phyloP scores from a whole-genome alignment of 768 basidiomycete genomes.

The Suillus weaverae region DNA sequence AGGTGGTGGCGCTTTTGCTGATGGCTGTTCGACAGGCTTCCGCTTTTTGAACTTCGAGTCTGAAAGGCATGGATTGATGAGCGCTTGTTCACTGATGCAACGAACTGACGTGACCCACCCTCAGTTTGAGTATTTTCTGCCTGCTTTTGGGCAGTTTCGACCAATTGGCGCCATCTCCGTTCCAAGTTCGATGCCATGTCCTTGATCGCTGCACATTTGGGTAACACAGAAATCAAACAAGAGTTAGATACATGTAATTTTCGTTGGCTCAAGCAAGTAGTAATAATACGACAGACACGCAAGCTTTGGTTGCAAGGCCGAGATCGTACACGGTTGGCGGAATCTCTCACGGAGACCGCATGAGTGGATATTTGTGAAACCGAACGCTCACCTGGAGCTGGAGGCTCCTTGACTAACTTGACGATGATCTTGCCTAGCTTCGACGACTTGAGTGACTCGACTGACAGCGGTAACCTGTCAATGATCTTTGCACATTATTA shows the following conservation, averaged over 20 bases:
- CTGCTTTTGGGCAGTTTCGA: slow-evolving; percentile 51
- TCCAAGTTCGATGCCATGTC: slow-evolving; percentile 91
- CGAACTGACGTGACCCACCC: slow-evolving; percentile 70
- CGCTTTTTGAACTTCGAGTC: slow-evolving; percentile 73
- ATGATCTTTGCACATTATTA: slow-evolving; percentile 52
- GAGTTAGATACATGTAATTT: slow-evolving; percentile 67
- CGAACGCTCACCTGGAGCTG: slow-evolving; percentile 72
- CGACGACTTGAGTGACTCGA: slow-evolving; percentile 65
- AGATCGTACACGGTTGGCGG: slow-evolving; percentile 30
- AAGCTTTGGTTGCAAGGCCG: slow-evolving; percentile 28
- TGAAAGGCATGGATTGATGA: slow-evolving; percentile 27
- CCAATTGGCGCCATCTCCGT: slow-evolving; percentile 74
- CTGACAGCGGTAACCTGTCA: slow-evolving; percentile 76
- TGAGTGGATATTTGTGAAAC: slow-evolving; percentile 17
- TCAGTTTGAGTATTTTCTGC: slow-evolving; percentile 47
- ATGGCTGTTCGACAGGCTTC: slow-evolving; percentile 56
- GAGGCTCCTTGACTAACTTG: slow-evolving; percentile 73
- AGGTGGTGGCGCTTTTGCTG: slow-evolving; percentile 52
- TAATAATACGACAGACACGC: slow-evolving; percentile 33
- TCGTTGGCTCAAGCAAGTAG: slow-evolving; percentile 26
- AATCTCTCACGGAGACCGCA: slow-evolving; percentile 17
- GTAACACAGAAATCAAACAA: slow-evolving; percentile 42
- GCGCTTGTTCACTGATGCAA: slow-evolving; percentile 25
- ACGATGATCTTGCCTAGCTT: slow-evolving; percentile 81
- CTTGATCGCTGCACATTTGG: slow-evolving; percentile 72